phyloP scores from a whole-genome alignment of 345 rosid species.

The Noccaea bulbosa region DNA sequence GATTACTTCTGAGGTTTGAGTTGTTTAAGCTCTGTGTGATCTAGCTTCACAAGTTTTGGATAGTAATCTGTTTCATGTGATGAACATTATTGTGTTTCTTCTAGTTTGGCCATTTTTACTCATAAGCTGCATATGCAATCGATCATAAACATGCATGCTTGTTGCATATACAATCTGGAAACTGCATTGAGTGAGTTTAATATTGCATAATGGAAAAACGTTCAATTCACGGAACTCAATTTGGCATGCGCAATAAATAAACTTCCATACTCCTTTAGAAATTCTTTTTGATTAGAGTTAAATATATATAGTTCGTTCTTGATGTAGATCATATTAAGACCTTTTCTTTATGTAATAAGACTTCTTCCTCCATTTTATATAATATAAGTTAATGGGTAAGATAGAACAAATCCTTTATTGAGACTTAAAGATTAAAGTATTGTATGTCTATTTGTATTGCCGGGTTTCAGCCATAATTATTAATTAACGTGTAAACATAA shows the following conservation, averaged over 20 bases:
- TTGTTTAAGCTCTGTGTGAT: neutral
- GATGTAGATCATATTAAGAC: conserved; percentile 13
- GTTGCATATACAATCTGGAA: no score
- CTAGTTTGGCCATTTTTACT: neutral
- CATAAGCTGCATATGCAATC: neutral
- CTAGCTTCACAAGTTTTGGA: neutral
- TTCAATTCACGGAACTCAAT: no score
- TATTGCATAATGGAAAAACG: no score
- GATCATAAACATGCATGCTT: no score
- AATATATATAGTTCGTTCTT: neutral
- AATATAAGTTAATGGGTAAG: conserved; percentile 23
- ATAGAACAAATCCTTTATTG: conserved; percentile 8
- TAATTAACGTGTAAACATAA: conserved; percentile 11
- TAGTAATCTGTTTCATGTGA: neutral
- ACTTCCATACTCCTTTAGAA: no score
- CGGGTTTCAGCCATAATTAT: neutral
- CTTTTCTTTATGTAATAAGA: neutral
- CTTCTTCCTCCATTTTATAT: conserved; percentile 4
- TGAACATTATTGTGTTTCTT: neutral
- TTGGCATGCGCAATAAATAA: no score
- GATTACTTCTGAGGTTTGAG: neutral
- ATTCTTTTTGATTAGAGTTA: no score
- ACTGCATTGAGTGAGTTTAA: no score
- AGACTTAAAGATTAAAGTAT: neutral
- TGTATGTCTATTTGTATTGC: neutral